Base-by-base conservation (phyloP, 176 grass and related monocot species). In the Aegilops speltoides region DNA sequence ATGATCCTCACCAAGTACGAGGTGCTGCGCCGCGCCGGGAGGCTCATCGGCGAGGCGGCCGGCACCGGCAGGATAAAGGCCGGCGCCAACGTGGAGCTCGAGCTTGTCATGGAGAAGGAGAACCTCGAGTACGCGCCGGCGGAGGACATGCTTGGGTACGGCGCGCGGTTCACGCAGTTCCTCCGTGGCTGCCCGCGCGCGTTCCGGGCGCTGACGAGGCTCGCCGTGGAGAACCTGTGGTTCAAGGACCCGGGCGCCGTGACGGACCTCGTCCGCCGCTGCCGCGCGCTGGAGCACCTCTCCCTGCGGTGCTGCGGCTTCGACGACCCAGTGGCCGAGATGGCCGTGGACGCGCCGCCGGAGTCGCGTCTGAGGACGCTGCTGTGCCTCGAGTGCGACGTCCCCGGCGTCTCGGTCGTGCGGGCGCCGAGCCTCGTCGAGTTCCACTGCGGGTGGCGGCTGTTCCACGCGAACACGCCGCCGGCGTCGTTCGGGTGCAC, bases 291-390 rank as follows among this genome's bases (percentile, higher is more conserved):
- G 3, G 73, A 76, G 73, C 28, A 31, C 45, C 25, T 76, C 7
- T 52, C 73, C 4, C 26, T 76, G 43, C 73, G 73, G 7, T 54
- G 28, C 73, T 76, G 73, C 73, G 73, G 73, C 15, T 76, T 76
- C 45, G 73, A 31, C 15, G 43, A 45, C 14, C 14, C 25, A 0
- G 7, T 4, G 15, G 26, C 45, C 0, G 45, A 20, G 23, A 9
- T 76, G 73, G 45, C 29, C 45, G 73, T 76, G 25, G 73, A 76
- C 73, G 73, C 73, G 45, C 73, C 73, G 25, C 73, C 73, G 8
- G 73, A 54, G 45, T 76, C 45, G 45, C 73, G 73, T 4, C 73
- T 76, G 7, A 54, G 16, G 45, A 76, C 73, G 45, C 45, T 76
- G 7, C 73, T 76, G 25, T 76, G 73, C 45, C 1, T 76, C 25